Percentiles rank a stretch among this genome's conserved stretches.
Evolutionary conservation across 345 rosid species (phyloP).

Genomic region (Isatis tinctoria): DNA sequence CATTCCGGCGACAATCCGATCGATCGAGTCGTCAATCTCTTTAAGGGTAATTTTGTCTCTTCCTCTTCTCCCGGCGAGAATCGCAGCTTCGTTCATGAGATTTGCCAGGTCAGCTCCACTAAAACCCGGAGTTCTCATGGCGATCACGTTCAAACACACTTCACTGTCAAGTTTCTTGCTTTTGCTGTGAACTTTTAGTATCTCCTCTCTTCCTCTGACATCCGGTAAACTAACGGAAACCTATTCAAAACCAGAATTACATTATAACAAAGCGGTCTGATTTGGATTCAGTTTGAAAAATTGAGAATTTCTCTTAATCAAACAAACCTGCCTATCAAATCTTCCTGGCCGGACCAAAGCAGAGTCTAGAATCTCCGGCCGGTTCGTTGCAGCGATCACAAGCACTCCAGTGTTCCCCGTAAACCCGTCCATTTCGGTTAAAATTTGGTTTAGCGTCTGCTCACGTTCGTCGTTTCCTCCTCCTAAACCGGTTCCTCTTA

Average conservation of each 20-base stretch:
- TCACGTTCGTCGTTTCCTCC: conserved; percentile 90
- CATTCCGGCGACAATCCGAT: conserved; percentile 69
- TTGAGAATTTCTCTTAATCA: background rate
- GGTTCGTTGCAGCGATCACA: conserved; percentile 71
- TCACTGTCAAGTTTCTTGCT: conserved; percentile 63
- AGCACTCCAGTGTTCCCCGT: conserved; percentile 62
- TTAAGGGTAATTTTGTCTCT: conserved; percentile 45
- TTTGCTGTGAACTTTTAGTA: conserved; percentile 62
- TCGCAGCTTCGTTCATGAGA: conserved; percentile 79
- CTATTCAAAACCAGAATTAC: conserved; percentile 20
- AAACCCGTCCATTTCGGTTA: conserved; percentile 77
- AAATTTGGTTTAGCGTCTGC: conserved; percentile 74
- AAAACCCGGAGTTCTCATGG: conserved; percentile 78
- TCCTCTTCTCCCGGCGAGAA: conserved; percentile 73
- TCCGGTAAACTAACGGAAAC: conserved; percentile 67
- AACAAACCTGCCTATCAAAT: conserved; percentile 62
- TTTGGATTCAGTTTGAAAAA: background rate
- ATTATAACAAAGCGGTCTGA: background rate
- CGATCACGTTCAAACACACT: conserved; percentile 48
- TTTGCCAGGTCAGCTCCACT: conserved; percentile 85
- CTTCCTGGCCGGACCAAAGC: conserved; percentile 78
- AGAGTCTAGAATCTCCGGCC: conserved; percentile 74
- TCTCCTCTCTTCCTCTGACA: conserved; percentile 70
- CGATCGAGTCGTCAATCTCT: conserved; percentile 72
- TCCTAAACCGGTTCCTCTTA: conserved; percentile 78